Conservation (phyloP, 1,284 basidiomycete genomes). For the Austroboletus rostrupii region DNA sequence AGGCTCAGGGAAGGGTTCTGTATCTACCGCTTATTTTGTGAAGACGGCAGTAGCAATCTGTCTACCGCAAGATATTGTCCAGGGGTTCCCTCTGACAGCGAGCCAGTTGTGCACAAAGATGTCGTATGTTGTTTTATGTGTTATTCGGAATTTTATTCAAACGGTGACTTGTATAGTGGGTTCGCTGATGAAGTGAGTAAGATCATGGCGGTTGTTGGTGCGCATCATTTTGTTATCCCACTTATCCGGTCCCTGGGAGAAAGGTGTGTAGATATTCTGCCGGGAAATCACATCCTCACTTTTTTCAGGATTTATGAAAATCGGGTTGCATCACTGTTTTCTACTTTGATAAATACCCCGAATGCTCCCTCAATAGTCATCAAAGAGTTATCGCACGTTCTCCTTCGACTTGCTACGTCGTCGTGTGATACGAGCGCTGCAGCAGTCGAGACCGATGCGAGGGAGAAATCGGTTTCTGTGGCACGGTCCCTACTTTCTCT, state of each 20-base stretch:
- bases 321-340: slow-evolving; percentile 37
- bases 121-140: slow-evolving; percentile 21
- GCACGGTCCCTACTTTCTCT: slow-evolving; percentile 37
- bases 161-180: slow-evolving; percentile 34
- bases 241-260: slow-evolving; percentile 43
- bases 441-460: slow-evolving; percentile 8
- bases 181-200: slow-evolving; percentile 45
- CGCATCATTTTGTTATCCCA: slow-evolving; percentile 58
- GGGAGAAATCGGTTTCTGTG: slow-evolving; percentile 9
- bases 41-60: slow-evolving; percentile 30
- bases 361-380: slow-evolving; percentile 37
- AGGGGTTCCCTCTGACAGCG: slow-evolving; percentile 11
- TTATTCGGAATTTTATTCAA: background rate
- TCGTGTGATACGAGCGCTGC: slow-evolving; percentile 8
- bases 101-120: slow-evolving; percentile 24
- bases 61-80: slow-evolving; percentile 22
- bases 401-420: slow-evolving; percentile 31
- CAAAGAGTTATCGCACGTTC: slow-evolving; percentile 33
- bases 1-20: slow-evolving; percentile 18
- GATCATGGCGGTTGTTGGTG: slow-evolving; percentile 45
- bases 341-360: slow-evolving; percentile 40
- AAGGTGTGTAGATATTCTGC: slow-evolving; percentile 35
- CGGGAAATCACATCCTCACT: slow-evolving; percentile 2
- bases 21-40: slow-evolving; percentile 19
- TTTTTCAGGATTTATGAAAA: slow-evolving; percentile 43